A percentile compares a stretch with the other conserved stretches of the same genome.
Conservation (phyloP, 805 yeast species). For the Teunomyces panamensis region DNA sequence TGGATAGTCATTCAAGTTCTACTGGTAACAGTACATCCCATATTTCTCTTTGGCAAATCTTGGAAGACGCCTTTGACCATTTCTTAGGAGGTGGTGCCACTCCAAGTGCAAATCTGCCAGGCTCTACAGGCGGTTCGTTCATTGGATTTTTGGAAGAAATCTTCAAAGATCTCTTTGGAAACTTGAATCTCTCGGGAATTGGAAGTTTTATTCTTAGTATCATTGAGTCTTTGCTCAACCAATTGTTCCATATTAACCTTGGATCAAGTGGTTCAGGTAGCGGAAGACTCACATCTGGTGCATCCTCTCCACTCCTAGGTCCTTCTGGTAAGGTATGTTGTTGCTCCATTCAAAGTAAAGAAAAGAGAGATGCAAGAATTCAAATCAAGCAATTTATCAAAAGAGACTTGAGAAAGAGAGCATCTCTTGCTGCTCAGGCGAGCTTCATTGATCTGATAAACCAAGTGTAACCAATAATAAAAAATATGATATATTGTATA, state of each 20-base stretch:
- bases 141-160: slow-evolving; percentile 8
- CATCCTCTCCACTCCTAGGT: slow-evolving; percentile 6
- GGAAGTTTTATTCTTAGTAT: slow-evolving; percentile 12
- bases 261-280: slow-evolving; percentile 14
- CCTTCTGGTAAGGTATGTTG: slow-evolving; percentile 20
- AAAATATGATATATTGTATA: neutral
- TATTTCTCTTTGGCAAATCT: slow-evolving; percentile 9
- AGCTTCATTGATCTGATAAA: slow-evolving; percentile 11
- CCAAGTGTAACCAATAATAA: neutral
- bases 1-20: slow-evolving; percentile 5
- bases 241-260: slow-evolving; percentile 17
- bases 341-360: slow-evolving; percentile 17
- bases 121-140: slow-evolving; percentile 1
- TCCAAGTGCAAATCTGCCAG: slow-evolving; percentile 1
- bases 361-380: slow-evolving; percentile 23
- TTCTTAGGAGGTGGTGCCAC: slow-evolving; percentile 12
- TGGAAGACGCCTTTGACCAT: slow-evolving; percentile 12
- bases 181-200: slow-evolving; percentile 4
- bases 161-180: slow-evolving; percentile 12
- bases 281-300: slow-evolving; percentile 4
- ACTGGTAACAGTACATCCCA: slow-evolving; percentile 4
- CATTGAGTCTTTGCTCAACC: slow-evolving; percentile 13
- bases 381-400: slow-evolving; percentile 18
- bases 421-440: slow-evolving; percentile 9
- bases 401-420: slow-evolving; percentile 20